A percentile compares a stretch with the other conserved stretches of the same genome.
phyloP scores from a whole-genome alignment of 129 eudicot species.

The Flaveria ramosissima region DNA sequence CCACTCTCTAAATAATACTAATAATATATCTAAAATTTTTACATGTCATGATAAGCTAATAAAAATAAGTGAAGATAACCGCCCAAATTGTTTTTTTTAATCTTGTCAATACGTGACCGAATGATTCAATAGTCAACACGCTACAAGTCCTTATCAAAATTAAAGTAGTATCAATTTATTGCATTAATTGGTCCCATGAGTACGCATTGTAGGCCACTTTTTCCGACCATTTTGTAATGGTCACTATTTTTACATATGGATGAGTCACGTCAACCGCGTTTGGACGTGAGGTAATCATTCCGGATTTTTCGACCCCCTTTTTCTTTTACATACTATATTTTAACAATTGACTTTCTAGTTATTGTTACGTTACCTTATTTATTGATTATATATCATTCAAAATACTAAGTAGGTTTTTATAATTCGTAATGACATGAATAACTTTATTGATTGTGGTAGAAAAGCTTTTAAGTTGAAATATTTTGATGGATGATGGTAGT shows the following conservation, averaged over 20 bases:
- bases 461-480: too few species aligned
- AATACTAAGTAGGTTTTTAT: too few species aligned
- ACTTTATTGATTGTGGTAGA: too few species aligned
- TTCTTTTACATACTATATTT: background rate
- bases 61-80: background rate
- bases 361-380: too few species aligned
- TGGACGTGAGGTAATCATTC: slow-evolving; percentile 15
- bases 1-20: background rate
- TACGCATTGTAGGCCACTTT: slow-evolving; percentile 20
- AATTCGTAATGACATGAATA: too few species aligned
- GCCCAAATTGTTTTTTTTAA: slow-evolving; percentile 2
- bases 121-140: slow-evolving; percentile 16
- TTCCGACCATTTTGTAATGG: slow-evolving; percentile 7
- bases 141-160: background rate
- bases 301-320: slow-evolving; percentile 8
- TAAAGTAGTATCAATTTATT: background rate
- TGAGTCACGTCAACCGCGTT: slow-evolving; percentile 16
- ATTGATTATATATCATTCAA: too few species aligned
- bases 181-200: slow-evolving; percentile 18
- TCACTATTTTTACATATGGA: background rate
- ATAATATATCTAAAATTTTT: background rate
- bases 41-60: background rate
- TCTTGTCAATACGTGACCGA: background rate
- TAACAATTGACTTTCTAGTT: too few species aligned
- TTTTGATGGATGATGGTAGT: too few species aligned